Evolutionary conservation across 495 filamentous ascomycete genomes (phyloP).

Genomic region (Aspergillus kassunensis): DNA sequence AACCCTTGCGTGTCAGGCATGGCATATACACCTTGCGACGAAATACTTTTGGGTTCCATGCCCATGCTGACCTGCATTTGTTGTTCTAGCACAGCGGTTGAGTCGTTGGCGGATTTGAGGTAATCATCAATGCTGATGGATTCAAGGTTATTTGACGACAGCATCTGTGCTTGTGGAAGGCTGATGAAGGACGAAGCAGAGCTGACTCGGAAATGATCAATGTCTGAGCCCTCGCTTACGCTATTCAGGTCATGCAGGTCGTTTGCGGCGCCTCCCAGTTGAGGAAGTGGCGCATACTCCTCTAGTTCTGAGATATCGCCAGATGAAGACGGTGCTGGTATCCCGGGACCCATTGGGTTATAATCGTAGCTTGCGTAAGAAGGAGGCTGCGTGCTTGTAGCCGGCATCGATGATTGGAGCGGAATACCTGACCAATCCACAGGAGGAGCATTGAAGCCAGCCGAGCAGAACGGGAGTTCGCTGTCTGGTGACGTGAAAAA

Average conservation of each 20-base stretch:
- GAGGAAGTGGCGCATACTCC: constrained; percentile 50
- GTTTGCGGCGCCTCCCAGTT: constrained; percentile 26
- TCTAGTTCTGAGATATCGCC: constrained; percentile 74
- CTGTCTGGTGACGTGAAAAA: constrained; percentile 52
- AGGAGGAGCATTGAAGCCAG: constrained; percentile 57
- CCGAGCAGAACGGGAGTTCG: constrained; percentile 63
- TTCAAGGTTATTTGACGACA: constrained; percentile 52
- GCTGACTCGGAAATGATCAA: constrained; percentile 50
- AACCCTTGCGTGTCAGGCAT: constrained; percentile 29
- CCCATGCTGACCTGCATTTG: constrained; percentile 44
- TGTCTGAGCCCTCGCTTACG: constrained; percentile 53
- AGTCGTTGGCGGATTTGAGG: constrained; percentile 50
- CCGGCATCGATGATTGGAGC: constrained; percentile 54
- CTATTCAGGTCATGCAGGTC: constrained; percentile 45
- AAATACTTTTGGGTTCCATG: constrained; percentile 34
- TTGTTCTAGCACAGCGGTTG: constrained; percentile 44
- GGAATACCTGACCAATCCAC: constrained; percentile 76
- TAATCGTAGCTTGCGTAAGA: constrained; percentile 68
- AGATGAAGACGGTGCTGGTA: constrained; percentile 63
- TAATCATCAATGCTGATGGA: constrained; percentile 61
- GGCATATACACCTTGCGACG: constrained; percentile 32
- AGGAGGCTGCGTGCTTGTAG: constrained; percentile 65
- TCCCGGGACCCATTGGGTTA: constrained; percentile 44
- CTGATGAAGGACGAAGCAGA: constrained; percentile 52
- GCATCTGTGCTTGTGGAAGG: constrained; percentile 46